Evolutionary conservation across 257 asterid genomes (phyloP).

Genomic region (Solanum okadae): DNA sequence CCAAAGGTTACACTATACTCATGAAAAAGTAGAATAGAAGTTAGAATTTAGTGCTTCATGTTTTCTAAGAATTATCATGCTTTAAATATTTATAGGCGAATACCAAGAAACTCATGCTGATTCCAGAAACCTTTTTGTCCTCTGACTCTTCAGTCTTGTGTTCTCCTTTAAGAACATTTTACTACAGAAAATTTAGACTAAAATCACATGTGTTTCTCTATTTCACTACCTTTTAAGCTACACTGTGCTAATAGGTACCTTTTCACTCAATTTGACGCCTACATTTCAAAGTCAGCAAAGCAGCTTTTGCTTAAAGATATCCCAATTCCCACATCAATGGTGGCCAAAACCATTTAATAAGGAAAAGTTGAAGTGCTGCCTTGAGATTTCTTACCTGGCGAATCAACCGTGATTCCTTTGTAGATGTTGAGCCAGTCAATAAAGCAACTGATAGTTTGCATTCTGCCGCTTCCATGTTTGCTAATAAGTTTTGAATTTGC

Average conservation of each 20-base stretch:
- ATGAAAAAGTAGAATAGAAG: not conserved
- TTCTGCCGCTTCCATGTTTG: constrained; percentile 31
- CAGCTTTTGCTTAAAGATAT: not conserved
- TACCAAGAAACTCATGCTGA: not conserved
- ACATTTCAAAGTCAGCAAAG: not conserved
- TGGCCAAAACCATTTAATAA: not conserved
- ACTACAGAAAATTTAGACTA: not conserved
- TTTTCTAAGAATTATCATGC: not conserved
- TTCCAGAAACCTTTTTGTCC: not conserved
- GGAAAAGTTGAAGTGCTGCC: not conserved
- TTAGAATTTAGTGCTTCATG: not conserved
- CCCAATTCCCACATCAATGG: not conserved
- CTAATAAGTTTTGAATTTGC: constrained; percentile 59
- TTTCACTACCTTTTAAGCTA: not conserved
- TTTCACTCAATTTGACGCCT: not conserved
- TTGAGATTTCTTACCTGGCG: constrained; percentile 39
- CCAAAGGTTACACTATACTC: not conserved
- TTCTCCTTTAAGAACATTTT: not conserved
- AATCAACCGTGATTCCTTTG: constrained; percentile 58
- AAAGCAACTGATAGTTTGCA: constrained; percentile 68
- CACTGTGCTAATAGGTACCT: not conserved
- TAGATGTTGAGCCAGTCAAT: constrained; percentile 82
- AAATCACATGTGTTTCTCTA: not conserved
- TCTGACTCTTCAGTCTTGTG: not conserved
- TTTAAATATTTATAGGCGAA: not conserved